These are phyloP conservation scores for Pseudopithomyces maydicus DNA, from an alignment of 2,329 filamentous ascomycete genomes.

Conservation along the genomic window DNA sequence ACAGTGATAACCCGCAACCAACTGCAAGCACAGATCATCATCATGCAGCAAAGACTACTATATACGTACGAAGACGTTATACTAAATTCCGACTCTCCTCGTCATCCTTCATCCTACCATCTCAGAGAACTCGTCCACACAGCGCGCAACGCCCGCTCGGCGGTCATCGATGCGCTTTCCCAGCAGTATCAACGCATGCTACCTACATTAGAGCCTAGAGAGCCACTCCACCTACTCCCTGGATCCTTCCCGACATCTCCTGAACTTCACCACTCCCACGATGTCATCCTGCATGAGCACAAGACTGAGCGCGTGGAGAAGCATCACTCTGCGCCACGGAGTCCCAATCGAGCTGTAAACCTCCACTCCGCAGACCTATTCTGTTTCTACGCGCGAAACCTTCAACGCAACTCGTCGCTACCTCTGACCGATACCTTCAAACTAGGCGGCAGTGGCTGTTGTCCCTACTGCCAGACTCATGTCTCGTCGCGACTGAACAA, in stretches of 20 bases:
- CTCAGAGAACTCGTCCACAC: slow-evolving; percentile 34
- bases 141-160: slow-evolving; percentile 29
- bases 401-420: slow-evolving; percentile 26
- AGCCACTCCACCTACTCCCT: slow-evolving; percentile 17
- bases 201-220: slow-evolving; percentile 7
- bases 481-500: slow-evolving; percentile 26
- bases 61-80: slow-evolving; percentile 35
- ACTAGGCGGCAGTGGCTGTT: slow-evolving; percentile 26
- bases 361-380: slow-evolving; percentile 23
- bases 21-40: slow-evolving; percentile 39
- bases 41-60: slow-evolving; percentile 35
- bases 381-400: slow-evolving; percentile 38
- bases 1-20: slow-evolving; percentile 35
- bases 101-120: slow-evolving; percentile 32
- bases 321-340: neutral
- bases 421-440: slow-evolving; percentile 32
- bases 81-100: slow-evolving; percentile 25
- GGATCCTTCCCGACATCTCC: slow-evolving; percentile 21
- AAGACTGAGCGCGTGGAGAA: neutral
- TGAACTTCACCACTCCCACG: neutral
- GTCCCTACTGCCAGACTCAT: slow-evolving; percentile 33
- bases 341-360: slow-evolving; percentile 9
- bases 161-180: slow-evolving; percentile 33
- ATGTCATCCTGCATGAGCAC: neutral
- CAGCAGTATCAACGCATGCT: slow-evolving; percentile 37